Base-by-base conservation (phyloP, 2,329 filamentous ascomycete genomes). In the Trichothecium sympodiale region DNA sequence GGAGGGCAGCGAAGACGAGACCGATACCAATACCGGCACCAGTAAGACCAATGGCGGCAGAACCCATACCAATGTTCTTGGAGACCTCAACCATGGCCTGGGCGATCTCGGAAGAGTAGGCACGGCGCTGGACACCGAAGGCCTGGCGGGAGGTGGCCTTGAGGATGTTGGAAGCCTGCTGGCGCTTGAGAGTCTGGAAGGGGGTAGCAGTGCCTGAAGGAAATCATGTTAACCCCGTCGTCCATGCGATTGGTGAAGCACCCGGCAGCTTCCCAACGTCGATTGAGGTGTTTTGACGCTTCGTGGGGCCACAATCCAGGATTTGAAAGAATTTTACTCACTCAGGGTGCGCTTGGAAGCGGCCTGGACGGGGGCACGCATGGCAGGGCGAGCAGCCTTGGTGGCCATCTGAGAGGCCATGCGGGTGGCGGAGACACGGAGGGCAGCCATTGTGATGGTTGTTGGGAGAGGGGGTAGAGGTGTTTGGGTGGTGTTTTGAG, bases 21-120 rank as follows among this genome's bases (percentile, higher is more conserved):
- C 85, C 85, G 69, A 91, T 93, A 84, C 85, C 85, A 66, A 91
- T 85, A 86, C 84, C 83, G 61, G 83, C 82, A 81, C 82, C 82
- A 61, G 82, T 84, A 59, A 93, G 82, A 82, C 85, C 85, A 61
- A 93, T 87, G 71, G 85, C 85, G 59, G 85, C 85, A 54, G 79
- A 72, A 67, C 83, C 83, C 82, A 87, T 87, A 76, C 83, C 83
- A 59, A 87, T 64, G 80, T 87, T 87, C 77, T 86, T 83, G 67
- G 83, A 87, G 69, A 85, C 82, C 75, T 87, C 81, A 63, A 88
- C 83, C 72, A 88, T 80, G 65, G 83, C 83, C 64, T 82, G 74
- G 69, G 83, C 82, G 66, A 88, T 83, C 78, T 88, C 83, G 59
- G 83, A 87, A 58, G 80, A 85, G 80, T 87, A 88, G 62, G 78